Percentiles rank a stretch among this genome's conserved stretches.
Evolutionary conservation across 176 grass and related monocot species (phyloP).

Genomic region (Puccinellia tenuiflora): DNA sequence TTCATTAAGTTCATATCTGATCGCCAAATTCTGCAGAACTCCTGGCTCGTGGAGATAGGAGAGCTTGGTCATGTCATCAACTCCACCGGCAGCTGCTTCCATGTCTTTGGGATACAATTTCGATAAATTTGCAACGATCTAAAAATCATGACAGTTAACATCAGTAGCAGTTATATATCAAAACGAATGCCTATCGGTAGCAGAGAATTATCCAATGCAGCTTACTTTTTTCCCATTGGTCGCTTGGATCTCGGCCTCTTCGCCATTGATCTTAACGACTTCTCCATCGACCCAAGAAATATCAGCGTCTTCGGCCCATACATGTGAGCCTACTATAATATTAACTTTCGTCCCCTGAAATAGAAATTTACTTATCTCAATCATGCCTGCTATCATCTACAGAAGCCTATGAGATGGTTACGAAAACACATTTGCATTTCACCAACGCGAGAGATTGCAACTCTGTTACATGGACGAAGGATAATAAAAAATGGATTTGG

Average conservation of each 20-base stretch:
- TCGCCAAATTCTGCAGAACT: slow-evolving; percentile 82
- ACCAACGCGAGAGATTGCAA: not conserved
- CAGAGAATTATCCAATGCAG: not conserved
- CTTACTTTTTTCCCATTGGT: slow-evolving; percentile 74
- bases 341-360: slow-evolving; percentile 94
- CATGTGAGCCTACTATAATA: slow-evolving; percentile 89
- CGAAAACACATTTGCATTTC: not conserved
- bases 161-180: not conserved
- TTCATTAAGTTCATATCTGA: slow-evolving; percentile 98
- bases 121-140: slow-evolving; percentile 68
- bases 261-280: slow-evolving; percentile 82
- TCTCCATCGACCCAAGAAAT: slow-evolving; percentile 80
- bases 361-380: not conserved
- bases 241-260: slow-evolving; percentile 65
- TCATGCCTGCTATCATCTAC: not conserved
- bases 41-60: slow-evolving; percentile 98
- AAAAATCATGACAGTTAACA: not conserved
- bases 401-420: not conserved
- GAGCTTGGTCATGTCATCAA: slow-evolving; percentile 99
- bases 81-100: slow-evolving; percentile 87
- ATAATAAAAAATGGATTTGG: not conserved
- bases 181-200: not conserved
- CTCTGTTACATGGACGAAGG: not conserved
- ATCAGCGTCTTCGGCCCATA: slow-evolving; percentile 77
- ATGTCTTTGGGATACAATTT: slow-evolving; percentile 98